Conservation (phyloP, 495 filamentous ascomycete genomes). For the Aspergillus sclerotioniger region DNA sequence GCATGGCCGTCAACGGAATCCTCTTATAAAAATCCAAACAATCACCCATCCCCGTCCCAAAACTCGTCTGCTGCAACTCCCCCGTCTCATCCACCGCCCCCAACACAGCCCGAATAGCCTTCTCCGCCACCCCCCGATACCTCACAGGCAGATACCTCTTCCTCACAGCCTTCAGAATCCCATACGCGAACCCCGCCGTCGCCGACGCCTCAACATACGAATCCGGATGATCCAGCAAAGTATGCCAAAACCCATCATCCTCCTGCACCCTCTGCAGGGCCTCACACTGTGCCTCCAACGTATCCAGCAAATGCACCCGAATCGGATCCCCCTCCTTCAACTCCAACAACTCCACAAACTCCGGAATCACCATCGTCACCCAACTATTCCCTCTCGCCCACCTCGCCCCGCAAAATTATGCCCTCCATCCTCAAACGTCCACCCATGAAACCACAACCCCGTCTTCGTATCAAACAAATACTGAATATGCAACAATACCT, state of each 20-base stretch:
- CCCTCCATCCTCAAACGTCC: conserved; percentile 64
- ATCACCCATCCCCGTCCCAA: conserved; percentile 70
- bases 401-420: conserved; percentile 69
- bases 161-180: conserved; percentile 66
- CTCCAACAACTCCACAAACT: conserved; percentile 66
- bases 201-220: conserved; percentile 71
- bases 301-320: conserved; percentile 57
- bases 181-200: conserved; percentile 73
- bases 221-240: conserved; percentile 59
- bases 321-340: conserved; percentile 55
- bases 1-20: conserved; percentile 70
- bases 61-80: conserved; percentile 66
- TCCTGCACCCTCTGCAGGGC: conserved; percentile 57
- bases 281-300: conserved; percentile 60
- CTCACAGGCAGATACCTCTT: conserved; percentile 60
- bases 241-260: conserved; percentile 61
- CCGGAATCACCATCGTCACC: conserved; percentile 73
- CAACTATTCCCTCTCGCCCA: conserved; percentile 70
- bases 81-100: conserved; percentile 57
- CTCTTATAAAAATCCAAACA: conserved; percentile 66
- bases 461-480: conserved; percentile 67
- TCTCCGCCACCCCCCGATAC: conserved; percentile 51
- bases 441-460: conserved; percentile 71
- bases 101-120: conserved; percentile 60
- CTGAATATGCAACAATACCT: conserved; percentile 69